Evolutionary conservation across 2,329 filamentous ascomycete species (phyloP), one percentile per base, ranked within the genome.

Genomic region (Plenodomus lindquistii): DNA sequence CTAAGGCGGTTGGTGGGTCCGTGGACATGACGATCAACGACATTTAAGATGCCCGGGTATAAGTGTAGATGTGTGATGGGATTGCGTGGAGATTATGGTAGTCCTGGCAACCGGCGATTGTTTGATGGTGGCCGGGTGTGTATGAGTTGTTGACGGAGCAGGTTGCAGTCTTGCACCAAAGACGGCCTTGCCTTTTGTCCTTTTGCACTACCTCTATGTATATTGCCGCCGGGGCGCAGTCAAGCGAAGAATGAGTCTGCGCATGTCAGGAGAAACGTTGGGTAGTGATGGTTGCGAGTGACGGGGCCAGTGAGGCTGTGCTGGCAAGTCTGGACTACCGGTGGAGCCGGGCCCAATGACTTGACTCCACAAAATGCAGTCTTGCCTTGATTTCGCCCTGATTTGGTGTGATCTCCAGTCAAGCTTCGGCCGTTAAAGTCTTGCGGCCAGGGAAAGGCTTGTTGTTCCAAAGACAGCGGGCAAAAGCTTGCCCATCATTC

Each of bases 1-100:
- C 56, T 45, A 57, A 57, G 39, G 54, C 44, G 6, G 62, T 51
- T 15, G 61, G 55, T 7, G 56, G 40, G 37, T 58, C 45, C 31
- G 62, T 56, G 39, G 60, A 51, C 62, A 67, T 66, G 46, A 65
- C 44, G 41, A 67, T 48, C 8, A 66, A 51, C 41, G 59, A 66
- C 63, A 66, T 67, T 24, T 46, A 50, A 40, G 29, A 41, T 21
- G 29, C 2, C 4, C 27, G 18, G 38, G 20, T 42, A 42, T 4
- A 8, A 24, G 40, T n/a, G 35, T 24, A n/a, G 42, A 40, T 20
- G 17, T 37, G 24, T 20, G n/a, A 21, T 34, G 15, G 21, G 11
- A 24, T 40, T 11, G 31, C 16, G 20, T 29, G 13, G 11, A 37
- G 37, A 29, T 31, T 4, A 11, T 4, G 4, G 27, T 31, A 31